Percentiles rank a stretch among this genome's conserved stretches.
phyloP scores from a whole-genome alignment of 177 flowering plant genomes.

The Tripterygium wilfordii region DNA sequence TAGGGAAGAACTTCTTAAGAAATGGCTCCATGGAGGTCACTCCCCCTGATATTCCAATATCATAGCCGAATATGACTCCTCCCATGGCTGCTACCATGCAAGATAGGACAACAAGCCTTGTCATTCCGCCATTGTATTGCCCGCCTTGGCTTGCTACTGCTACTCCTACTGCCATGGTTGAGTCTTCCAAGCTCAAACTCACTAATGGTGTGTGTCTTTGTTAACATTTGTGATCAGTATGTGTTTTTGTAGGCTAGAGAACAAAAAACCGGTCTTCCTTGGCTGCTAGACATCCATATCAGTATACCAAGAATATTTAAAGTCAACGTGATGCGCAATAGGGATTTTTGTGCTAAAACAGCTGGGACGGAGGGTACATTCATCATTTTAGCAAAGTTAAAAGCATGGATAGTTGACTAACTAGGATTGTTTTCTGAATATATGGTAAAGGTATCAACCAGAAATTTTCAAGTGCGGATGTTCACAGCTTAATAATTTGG shows the following conservation, averaged over 20 bases:
- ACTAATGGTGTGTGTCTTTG: not conserved
- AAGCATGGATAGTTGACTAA: no score
- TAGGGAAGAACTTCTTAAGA: slow-evolving; percentile 51
- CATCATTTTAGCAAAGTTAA: no score
- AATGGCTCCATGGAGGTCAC: slow-evolving; percentile 58
- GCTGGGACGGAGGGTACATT: no score
- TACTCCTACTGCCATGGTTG: slow-evolving; percentile 10
- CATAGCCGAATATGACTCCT: slow-evolving; percentile 20
- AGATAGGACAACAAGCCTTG: slow-evolving; percentile 12
- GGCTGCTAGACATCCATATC: not conserved
- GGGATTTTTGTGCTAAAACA: not conserved
- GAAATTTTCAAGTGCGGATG: no score
- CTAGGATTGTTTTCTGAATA: no score
- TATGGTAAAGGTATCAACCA: no score
- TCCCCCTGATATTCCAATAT: slow-evolving; percentile 42
- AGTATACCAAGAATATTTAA: not conserved
- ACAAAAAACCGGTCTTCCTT: not conserved
- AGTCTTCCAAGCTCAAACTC: not conserved
- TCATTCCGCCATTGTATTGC: slow-evolving; percentile 13
- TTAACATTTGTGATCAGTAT: not conserved
- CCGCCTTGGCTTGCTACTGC: slow-evolving; percentile 1
- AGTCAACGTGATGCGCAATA: not conserved
- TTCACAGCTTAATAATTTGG: no score
- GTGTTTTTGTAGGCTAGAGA: not conserved
- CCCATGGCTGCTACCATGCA: slow-evolving; percentile 23